Conservation (phyloP, 352 stramenopile genomes). For the Thraustochytrium sp. region DNA sequence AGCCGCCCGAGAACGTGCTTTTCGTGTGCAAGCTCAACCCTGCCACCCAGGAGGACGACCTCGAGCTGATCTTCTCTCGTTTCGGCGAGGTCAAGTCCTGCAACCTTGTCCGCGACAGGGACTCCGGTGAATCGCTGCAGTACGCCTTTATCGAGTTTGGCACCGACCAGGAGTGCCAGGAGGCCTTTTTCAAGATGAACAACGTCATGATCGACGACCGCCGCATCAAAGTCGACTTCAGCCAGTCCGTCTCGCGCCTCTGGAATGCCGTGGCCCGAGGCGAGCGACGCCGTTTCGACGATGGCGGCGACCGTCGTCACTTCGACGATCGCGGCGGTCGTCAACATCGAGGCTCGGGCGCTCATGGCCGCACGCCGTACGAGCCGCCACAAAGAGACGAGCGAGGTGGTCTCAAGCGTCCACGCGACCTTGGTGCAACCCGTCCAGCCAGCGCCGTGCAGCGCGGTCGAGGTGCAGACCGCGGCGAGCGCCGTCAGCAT, state of each 20-base stretch:
- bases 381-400: no score
- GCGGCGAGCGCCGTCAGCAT: not conserved
- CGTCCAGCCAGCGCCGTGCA: not conserved
- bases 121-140: constrained; percentile 93
- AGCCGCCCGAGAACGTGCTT: constrained; percentile 94
- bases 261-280: not conserved
- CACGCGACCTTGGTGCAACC: not conserved
- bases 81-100: constrained; percentile 64
- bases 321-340: no score
- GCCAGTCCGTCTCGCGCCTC: constrained; percentile 89
- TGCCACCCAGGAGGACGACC: constrained; percentile 81
- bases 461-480: not conserved
- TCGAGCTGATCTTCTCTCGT: constrained; percentile 88
- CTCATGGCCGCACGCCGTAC: no score
- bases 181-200: constrained; percentile 99
- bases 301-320: not conserved
- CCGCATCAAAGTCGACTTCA: constrained; percentile 89
- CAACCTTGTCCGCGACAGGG: constrained; percentile 69
- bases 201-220: constrained; percentile 97
- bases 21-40: constrained; percentile 94
- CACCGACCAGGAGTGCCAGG: constrained; percentile 77
- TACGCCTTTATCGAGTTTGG: constrained; percentile 99
- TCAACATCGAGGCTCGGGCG: no score
- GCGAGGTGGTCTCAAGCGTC: no score
- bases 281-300: not conserved